Percentiles rank a stretch among this genome's conserved stretches.
Conservation (phyloP, 306 rosid species). For the Ormosia emarginata region DNA sequence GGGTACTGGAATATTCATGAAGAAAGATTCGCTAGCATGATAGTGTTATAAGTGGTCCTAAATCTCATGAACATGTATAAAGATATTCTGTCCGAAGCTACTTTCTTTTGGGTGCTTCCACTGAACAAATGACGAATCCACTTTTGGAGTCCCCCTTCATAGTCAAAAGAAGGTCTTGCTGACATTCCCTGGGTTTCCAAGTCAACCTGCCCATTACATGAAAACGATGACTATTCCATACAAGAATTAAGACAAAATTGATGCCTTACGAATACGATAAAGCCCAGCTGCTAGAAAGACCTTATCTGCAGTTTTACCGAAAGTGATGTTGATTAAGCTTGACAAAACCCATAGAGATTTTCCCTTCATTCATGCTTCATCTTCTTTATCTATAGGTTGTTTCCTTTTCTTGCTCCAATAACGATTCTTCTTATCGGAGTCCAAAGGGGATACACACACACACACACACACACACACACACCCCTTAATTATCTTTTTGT, state of each 20-base stretch:
- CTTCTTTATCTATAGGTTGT: not conserved
- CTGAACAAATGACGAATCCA: slow-evolving; percentile 40
- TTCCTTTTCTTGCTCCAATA: not conserved
- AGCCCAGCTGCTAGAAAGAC: not conserved
- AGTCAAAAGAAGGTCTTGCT: slow-evolving; percentile 43
- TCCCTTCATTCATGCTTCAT: not conserved
- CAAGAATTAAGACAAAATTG: not conserved
- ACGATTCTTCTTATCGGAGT: not conserved
- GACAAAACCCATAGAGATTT: not conserved
- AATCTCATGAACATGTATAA: not conserved
- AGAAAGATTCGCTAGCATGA: not conserved
- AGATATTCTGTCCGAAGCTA: slow-evolving; percentile 34
- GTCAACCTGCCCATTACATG: slow-evolving; percentile 34
- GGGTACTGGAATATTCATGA: not conserved
- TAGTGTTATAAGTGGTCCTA: not conserved
- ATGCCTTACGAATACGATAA: slow-evolving; percentile 26
- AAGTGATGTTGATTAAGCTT: slow-evolving; percentile 7
- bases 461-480: not conserved
- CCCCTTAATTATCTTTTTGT: not conserved
- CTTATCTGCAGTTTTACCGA: slow-evolving; percentile 35
- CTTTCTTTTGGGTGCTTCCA: slow-evolving; percentile 25
- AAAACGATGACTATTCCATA: not conserved
- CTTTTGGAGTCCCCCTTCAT: slow-evolving; percentile 10
- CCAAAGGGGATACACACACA: no score
- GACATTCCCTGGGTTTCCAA: slow-evolving; percentile 40